Percentiles rank a stretch among this genome's conserved stretches.
phyloP scores from a whole-genome alignment of 2,329 filamentous ascomycete species.

The Arthrobotrys sinensis region DNA sequence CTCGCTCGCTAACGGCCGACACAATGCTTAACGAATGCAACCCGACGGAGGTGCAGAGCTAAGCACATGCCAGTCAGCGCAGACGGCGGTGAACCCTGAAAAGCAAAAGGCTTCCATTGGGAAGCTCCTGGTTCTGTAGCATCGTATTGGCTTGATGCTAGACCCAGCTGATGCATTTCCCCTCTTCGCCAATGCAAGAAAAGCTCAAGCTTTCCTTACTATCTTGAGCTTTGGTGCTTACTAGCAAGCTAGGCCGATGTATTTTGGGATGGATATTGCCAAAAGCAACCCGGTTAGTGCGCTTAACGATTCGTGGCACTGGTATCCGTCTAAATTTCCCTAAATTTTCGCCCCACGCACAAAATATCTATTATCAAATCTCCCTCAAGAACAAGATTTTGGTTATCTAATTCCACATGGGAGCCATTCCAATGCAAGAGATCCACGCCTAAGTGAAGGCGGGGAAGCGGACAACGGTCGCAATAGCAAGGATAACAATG shows the following conservation, averaged over 20 bases:
- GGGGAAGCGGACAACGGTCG: slow-evolving; percentile 11
- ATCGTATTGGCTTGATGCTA: not conserved
- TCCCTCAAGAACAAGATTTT: not conserved
- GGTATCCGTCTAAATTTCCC: not conserved
- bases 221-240: not conserved
- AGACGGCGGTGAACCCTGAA: slow-evolving; percentile 22
- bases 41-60: slow-evolving; percentile 13
- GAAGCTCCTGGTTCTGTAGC: slow-evolving; percentile 11
- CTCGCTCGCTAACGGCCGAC: slow-evolving; percentile 33
- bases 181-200: slow-evolving; percentile 10
- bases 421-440: not conserved
- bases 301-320: slow-evolving; percentile 4
- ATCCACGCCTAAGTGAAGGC: slow-evolving; percentile 3
- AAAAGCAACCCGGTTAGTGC: slow-evolving; percentile 3
- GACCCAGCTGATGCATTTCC: not conserved
- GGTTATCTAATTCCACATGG: not conserved
- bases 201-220: not conserved
- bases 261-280: not conserved
- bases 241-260: too few relatives aligned
- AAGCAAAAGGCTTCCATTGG: slow-evolving; percentile 10
- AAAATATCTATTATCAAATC: slow-evolving; percentile 4
- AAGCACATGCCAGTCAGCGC: slow-evolving; percentile 7
- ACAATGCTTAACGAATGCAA: slow-evolving; percentile 28
- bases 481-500: not conserved
- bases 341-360: not conserved